A percentile compares a stretch with the other conserved stretches of the same genome.
These are phyloP conservation scores for Thermomucor indicae-seudaticae DNA, from an alignment of 371 early-diverging fungal species.

Conservation along the genomic window DNA sequence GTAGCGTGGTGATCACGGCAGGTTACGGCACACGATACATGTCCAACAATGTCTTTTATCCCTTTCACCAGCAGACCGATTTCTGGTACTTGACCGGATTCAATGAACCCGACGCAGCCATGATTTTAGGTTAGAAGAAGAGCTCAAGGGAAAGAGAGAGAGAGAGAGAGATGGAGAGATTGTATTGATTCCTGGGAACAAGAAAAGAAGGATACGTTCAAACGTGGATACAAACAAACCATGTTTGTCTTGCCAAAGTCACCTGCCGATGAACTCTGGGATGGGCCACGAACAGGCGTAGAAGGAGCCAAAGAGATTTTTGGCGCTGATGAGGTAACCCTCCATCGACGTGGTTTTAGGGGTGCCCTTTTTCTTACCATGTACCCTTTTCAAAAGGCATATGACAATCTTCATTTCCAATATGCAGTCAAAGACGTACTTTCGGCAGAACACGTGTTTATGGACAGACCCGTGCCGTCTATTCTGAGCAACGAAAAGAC, in stretches of 20 bases:
- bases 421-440: slow-evolving; percentile 21
- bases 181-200: too few species aligned
- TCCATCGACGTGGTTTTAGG: background rate
- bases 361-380: background rate
- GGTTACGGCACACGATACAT: slow-evolving; percentile 82
- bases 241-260: slow-evolving; percentile 83
- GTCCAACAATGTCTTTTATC: slow-evolving; percentile 92
- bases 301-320: slow-evolving; percentile 75
- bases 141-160: too few species aligned
- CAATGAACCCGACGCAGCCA: slow-evolving; percentile 85
- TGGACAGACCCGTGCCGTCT: slow-evolving; percentile 35
- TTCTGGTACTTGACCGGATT: slow-evolving; percentile 86
- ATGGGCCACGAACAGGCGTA: slow-evolving; percentile 85
- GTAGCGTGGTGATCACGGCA: slow-evolving; percentile 66
- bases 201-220: slow-evolving; percentile 53
- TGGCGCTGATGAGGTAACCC: slow-evolving; percentile 81
- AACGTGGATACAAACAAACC: slow-evolving; percentile 75
- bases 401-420: slow-evolving; percentile 29
- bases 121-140: slow-evolving; percentile 60
- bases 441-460: slow-evolving; percentile 26
- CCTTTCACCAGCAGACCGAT: slow-evolving; percentile 92
- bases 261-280: slow-evolving; percentile 82
- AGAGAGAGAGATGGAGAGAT: too few species aligned
- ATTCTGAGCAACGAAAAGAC: slow-evolving; percentile 14
- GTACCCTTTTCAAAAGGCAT: slow-evolving; percentile 16